A percentile compares a stretch with the other conserved stretches of the same genome.
These are phyloP conservation scores for Geotrichum bryndzae DNA, from an alignment of 1,139 yeast genomes.

Conservation along the genomic window DNA sequence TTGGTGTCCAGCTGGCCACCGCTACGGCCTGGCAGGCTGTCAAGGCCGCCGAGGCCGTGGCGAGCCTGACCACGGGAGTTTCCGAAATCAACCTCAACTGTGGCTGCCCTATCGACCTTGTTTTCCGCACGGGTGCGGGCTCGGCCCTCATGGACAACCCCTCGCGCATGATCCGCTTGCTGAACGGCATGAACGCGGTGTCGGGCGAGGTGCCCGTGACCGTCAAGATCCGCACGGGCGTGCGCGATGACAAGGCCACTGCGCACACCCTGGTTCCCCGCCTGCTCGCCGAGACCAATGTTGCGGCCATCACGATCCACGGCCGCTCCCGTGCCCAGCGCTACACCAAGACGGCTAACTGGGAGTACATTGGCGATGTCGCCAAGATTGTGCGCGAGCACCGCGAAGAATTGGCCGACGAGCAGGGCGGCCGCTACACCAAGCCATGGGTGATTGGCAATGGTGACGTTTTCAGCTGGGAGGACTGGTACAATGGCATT, in stretches of 20 bases:
- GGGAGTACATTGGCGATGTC: slow-evolving; percentile 79
- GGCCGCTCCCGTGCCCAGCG: slow-evolving; percentile 96
- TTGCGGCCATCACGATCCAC: slow-evolving; percentile 87
- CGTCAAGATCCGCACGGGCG: slow-evolving; percentile 87
- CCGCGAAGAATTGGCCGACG: slow-evolving; percentile 39
- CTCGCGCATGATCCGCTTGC: slow-evolving; percentile 66
- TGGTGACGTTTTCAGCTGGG: slow-evolving; percentile 83
- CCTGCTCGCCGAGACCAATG: slow-evolving; percentile 68
- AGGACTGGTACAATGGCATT: slow-evolving; percentile 83
- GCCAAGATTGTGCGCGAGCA: slow-evolving; percentile 61
- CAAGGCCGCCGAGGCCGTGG: slow-evolving; percentile 78
- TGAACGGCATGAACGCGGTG: slow-evolving; percentile 83
- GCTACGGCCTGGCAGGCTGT: slow-evolving; percentile 91
- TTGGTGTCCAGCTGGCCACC: slow-evolving; percentile 91
- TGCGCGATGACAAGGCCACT: slow-evolving; percentile 77
- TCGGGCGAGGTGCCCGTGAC: slow-evolving; percentile 90
- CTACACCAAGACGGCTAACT: slow-evolving; percentile 84
- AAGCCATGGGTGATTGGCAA: slow-evolving; percentile 66
- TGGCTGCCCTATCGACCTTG: slow-evolving; percentile 94
- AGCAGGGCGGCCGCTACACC: slow-evolving; percentile 35
- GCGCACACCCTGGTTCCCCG: slow-evolving; percentile 71
- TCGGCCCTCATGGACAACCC: slow-evolving; percentile 90
- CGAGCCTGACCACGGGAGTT: slow-evolving; percentile 48
- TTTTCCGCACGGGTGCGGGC: slow-evolving; percentile 92
- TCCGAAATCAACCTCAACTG: slow-evolving; percentile 86